Evolutionary conservation across 139 green algal genomes (phyloP).

Genomic region (Chlorella sp.): DNA sequence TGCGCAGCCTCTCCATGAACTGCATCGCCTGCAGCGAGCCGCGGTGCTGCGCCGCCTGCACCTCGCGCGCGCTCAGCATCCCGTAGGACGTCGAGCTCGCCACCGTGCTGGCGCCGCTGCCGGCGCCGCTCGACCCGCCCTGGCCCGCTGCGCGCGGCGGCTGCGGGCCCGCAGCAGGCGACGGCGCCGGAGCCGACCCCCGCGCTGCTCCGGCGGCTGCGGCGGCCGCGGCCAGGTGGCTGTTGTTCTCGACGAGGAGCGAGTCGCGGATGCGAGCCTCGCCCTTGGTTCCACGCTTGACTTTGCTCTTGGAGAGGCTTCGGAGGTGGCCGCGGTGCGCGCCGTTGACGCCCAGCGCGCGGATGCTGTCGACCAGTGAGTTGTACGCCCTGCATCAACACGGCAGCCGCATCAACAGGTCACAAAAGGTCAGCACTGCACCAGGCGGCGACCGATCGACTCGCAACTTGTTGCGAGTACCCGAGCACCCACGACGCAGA

Average conservation of each 20-base stretch:
- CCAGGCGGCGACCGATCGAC: too few relatives aligned
- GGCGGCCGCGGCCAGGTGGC: neutral
- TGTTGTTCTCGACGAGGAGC: too few relatives aligned
- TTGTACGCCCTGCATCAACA: neutral
- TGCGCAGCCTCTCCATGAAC: neutral
- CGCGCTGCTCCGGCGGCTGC: too few relatives aligned
- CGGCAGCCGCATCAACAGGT: neutral
- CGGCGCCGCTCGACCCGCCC: too few relatives aligned
- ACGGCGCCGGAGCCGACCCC: too few relatives aligned
- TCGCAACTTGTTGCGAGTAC: too few relatives aligned
- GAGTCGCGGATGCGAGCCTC: neutral
- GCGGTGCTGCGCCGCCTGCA: neutral
- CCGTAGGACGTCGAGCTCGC: neutral
- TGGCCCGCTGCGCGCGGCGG: too few relatives aligned
- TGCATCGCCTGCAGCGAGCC: neutral
- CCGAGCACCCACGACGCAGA: too few relatives aligned
- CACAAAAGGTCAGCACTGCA: too few relatives aligned
- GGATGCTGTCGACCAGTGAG: neutral
- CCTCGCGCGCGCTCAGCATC: neutral
- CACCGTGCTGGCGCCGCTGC: neutral
- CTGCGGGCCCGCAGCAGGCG: too few relatives aligned
- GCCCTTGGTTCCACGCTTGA: neutral
- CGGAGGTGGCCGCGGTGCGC: neutral
- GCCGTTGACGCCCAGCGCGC: neutral
- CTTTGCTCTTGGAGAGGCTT: constrained; percentile 9